These are phyloP conservation scores for Articulospora tetracladia DNA, from an alignment of 495 filamentous ascomycete genomes.

Conservation along the genomic window DNA sequence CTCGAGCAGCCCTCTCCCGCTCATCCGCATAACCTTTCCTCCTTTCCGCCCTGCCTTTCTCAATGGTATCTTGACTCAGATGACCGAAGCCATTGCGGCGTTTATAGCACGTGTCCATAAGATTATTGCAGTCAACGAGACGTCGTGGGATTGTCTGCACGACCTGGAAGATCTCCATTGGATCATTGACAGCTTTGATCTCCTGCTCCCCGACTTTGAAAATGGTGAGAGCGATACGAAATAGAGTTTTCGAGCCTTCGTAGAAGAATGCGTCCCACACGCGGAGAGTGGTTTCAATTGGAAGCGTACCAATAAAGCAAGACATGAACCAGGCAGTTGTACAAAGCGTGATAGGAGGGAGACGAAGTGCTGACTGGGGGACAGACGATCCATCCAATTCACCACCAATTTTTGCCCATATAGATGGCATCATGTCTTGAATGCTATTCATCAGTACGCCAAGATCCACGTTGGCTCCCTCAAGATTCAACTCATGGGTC, in stretches of 20 bases:
- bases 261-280: conserved; percentile 98
- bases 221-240: conserved; percentile 84
- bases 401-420: conserved; percentile 86
- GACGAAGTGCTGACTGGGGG: conserved; percentile 33
- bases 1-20: conserved; percentile 19
- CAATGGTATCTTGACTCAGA: conserved; percentile 63
- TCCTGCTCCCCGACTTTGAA: conserved; percentile 88
- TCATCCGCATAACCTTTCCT: conserved; percentile 43
- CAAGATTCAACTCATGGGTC: conserved; percentile 87
- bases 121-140: conserved; percentile 71
- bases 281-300: conserved; percentile 83
- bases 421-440: conserved; percentile 74
- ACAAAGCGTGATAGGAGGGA: conserved; percentile 88
- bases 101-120: conserved; percentile 78
- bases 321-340: conserved; percentile 99
- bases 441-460: conserved; percentile 87
- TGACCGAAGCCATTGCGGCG: conserved; percentile 82
- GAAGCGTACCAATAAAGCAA: conserved; percentile 87
- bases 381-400: conserved; percentile 57
- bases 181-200: conserved; percentile 75
- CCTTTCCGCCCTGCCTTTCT: conserved; percentile 56
- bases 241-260: conserved; percentile 93
- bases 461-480: conserved; percentile 92
- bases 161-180: conserved; percentile 94
- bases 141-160: conserved; percentile 85